Conservation (phyloP, 768 basidiomycete genomes). For the Kwoniella sp. region DNA sequence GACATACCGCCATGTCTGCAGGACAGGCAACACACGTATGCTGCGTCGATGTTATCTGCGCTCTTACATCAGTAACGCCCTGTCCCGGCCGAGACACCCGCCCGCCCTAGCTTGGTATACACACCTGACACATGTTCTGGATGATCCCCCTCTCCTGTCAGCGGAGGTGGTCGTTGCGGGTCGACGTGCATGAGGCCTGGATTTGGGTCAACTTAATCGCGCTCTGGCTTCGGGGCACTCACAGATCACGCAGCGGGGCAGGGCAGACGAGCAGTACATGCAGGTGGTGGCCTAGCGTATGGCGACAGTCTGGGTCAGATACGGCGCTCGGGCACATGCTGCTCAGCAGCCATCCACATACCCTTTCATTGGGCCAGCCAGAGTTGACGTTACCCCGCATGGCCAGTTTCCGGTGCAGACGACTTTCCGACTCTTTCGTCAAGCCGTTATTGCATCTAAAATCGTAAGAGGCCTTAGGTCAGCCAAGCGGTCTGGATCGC, state of each 20-base stretch:
- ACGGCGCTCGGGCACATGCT: too few relatives aligned
- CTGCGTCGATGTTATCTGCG: conserved; percentile 37
- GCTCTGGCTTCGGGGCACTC: conserved; percentile 9
- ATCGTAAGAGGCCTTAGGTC: background rate
- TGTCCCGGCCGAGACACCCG: background rate
- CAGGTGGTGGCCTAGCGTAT: conserved; percentile 27
- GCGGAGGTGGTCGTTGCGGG: conserved; percentile 10
- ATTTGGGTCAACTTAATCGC: background rate
- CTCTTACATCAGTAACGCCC: background rate
- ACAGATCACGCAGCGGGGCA: conserved; percentile 45
- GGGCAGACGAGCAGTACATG: conserved; percentile 26
- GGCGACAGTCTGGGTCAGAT: too few relatives aligned
- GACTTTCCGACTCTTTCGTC: conserved; percentile 17
- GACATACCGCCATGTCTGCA: conserved; percentile 42
- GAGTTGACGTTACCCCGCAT: conserved; percentile 18
- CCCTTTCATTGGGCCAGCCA: conserved; percentile 37
- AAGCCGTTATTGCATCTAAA: conserved; percentile 28
- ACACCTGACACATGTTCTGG: conserved; percentile 8
- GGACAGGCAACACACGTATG: conserved; percentile 41
- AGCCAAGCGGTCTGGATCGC: too few relatives aligned
- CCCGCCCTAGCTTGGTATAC: background rate
- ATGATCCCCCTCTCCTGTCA: conserved; percentile 4
- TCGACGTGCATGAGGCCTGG: conserved; percentile 22
- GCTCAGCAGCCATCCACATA: too few relatives aligned
- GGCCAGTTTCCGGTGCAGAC: conserved; percentile 32